Evolutionary conservation across 169 alveolate species (phyloP), one percentile per base, ranked within the genome.

Genomic region (Plasmodium inui): DNA sequence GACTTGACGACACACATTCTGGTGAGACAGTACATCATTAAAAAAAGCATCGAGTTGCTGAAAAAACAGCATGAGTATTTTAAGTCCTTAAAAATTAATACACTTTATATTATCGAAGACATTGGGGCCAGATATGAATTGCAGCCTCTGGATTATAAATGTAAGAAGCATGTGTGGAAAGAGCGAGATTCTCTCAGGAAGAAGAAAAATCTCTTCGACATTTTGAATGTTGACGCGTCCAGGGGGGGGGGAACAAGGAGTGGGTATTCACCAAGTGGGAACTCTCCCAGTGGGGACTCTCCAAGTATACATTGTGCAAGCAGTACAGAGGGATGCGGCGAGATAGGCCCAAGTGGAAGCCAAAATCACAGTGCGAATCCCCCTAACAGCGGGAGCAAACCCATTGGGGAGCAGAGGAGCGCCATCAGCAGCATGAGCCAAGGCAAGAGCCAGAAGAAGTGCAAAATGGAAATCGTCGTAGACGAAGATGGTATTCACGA

Each of bases 101-200:
- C 94, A 14, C 91, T 89, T 14, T 89, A 89, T 67, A 89, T 89
- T 79, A 89, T 89, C 61, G 94, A 89, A 80, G 94, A 89, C 73
- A 89, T 89, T 61, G 94, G 94, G 19, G 94, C 94, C 72, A 57
- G 94, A n/a, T 89, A 72, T 61, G 90, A 89, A 67, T 26, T 89
- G 82, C 94, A 89, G 22, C 94, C 94, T 17, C 50, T 89, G 72
- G 94, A 89, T 46, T 89, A 61, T 55, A 89, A 89, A 41, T 89
- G 94, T 80, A 89, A 89, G 73, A 89, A 81, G 32, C 94, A 89
- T 89, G 94, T 89, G 72, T 89, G 94, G 94, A 89, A 80, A 67
- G 94, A 89, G 82, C 79, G 94, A 37, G 91, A 89, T 41, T 39
- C 74, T 3, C 50, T 89, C 7, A 53, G 94, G 76, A 89, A 89